A percentile compares a stretch with the other conserved stretches of the same genome.
Evolutionary conservation across 2,329 filamentous ascomycete genomes (phyloP).

Genomic region (Fusarium multiceps): DNA sequence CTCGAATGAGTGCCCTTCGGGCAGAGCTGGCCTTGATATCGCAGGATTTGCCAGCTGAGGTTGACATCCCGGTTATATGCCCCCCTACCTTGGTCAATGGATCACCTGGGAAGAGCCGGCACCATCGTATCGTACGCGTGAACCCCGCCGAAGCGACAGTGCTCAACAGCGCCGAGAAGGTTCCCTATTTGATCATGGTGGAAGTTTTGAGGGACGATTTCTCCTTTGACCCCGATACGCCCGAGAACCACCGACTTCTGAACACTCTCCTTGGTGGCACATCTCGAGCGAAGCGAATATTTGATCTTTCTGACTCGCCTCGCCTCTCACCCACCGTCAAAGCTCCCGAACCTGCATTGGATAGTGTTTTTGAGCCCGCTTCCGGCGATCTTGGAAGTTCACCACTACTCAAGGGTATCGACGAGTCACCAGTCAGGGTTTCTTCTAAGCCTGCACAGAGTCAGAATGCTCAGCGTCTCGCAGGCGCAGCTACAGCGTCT

Average conservation of each 20-base stretch:
- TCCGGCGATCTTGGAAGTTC: conserved; percentile 82
- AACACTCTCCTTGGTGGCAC: conserved; percentile 67
- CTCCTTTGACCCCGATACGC: conserved; percentile 79
- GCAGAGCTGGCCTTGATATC: conserved; percentile 84
- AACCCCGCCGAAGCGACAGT: conserved; percentile 88
- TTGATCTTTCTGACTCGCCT: conserved; percentile 75
- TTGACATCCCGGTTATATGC: conserved; percentile 85
- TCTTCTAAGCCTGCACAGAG: conserved; percentile 46
- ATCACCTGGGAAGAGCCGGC: conserved; percentile 77
- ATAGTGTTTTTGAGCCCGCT: conserved; percentile 86
- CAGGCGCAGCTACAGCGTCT: conserved; percentile 70
- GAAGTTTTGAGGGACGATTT: conserved; percentile 86
- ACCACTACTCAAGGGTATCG: conserved; percentile 70
- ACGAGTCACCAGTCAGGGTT: conserved; percentile 57
- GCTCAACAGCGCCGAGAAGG: conserved; percentile 86
- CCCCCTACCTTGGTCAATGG: conserved; percentile 79
- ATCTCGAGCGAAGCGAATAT: conserved; percentile 69
- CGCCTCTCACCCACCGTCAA: conserved; percentile 58
- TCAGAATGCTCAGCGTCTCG: conserved; percentile 63
- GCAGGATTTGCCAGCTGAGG: conserved; percentile 83
- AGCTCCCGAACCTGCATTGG: conserved; percentile 60
- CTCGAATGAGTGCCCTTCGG: conserved; percentile 81
- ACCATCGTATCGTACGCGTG: conserved; percentile 84
- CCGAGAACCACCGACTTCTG: conserved; percentile 76
- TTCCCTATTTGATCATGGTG: conserved; percentile 86